Conservation (phyloP, 1,284 basidiomycete species). For the Grifola frondosa region DNA sequence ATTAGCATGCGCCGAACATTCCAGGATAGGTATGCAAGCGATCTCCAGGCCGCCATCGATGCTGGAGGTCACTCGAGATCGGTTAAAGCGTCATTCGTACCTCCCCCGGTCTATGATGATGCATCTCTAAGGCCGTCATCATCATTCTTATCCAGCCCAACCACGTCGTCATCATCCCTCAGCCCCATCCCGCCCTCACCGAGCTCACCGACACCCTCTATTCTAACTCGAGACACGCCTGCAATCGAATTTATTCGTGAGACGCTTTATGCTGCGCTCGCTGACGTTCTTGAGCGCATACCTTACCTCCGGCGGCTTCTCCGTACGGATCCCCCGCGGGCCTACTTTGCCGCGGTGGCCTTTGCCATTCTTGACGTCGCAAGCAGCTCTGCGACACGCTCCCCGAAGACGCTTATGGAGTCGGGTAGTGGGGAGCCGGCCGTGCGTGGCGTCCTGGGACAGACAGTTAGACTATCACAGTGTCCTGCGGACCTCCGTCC, state of each 20-base stretch:
- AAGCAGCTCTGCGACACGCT: slow-evolving; percentile 40
- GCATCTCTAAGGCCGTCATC: slow-evolving; percentile 19
- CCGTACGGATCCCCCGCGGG: slow-evolving; percentile 60
- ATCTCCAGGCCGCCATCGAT: slow-evolving; percentile 76
- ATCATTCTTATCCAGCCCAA: slow-evolving; percentile 4
- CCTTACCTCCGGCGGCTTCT: slow-evolving; percentile 55
- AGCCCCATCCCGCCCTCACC: slow-evolving; percentile 25
- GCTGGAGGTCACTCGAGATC: slow-evolving; percentile 41
- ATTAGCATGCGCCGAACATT: slow-evolving; percentile 80
- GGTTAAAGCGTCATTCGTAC: slow-evolving; percentile 64
- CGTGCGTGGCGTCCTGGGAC: slow-evolving; percentile 58
- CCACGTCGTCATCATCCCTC: slow-evolving; percentile 10
- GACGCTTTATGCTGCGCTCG: slow-evolving; percentile 77
- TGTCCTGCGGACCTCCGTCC: slow-evolving; percentile 62
- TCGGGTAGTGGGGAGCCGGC: slow-evolving; percentile 38
- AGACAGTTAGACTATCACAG: slow-evolving; percentile 47
- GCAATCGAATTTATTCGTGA: slow-evolving; percentile 77
- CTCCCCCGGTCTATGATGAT: slow-evolving; percentile 66
- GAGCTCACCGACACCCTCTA: slow-evolving; percentile 16
- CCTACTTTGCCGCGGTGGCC: slow-evolving; percentile 74
- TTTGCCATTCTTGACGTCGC: slow-evolving; percentile 72
- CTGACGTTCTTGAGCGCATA: slow-evolving; percentile 58
- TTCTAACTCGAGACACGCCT: slow-evolving; percentile 55
- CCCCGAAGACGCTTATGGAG: slow-evolving; percentile 1
- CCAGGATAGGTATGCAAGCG: slow-evolving; percentile 70